phyloP scores from a whole-genome alignment of 306 rosid genomes.

The Sindora glabra region DNA sequence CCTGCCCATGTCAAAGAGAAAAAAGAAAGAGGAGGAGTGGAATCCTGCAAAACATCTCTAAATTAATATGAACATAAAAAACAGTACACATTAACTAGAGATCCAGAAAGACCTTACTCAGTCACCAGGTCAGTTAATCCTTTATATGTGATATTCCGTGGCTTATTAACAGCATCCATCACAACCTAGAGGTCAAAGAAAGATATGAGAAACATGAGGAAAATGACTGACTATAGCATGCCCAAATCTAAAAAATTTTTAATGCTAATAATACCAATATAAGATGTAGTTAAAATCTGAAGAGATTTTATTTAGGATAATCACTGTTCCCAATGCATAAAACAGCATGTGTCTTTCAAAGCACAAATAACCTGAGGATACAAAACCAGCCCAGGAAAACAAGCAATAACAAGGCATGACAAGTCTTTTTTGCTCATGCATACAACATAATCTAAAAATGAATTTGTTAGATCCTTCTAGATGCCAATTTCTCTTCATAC shows the following conservation, averaged over 20 bases:
- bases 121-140: conserved; percentile 95
- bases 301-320: neutral
- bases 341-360: neutral
- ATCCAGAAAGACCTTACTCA: conserved; percentile 62
- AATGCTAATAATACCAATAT: neutral
- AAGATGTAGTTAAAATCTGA: neutral
- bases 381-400: neutral
- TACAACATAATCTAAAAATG: neutral
- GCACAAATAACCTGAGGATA: neutral
- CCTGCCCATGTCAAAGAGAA: no score
- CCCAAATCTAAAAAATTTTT: neutral
- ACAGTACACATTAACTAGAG: conserved; percentile 7
- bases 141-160: conserved; percentile 70
- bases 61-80: conserved; percentile 17
- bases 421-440: neutral
- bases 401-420: neutral
- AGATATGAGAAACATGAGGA: conserved; percentile 5
- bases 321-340: neutral
- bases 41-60: neutral
- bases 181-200: conserved; percentile 61
- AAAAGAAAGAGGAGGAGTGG: neutral
- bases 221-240: neutral
- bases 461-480: neutral
- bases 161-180: conserved; percentile 94
- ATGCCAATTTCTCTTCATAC: neutral